Base-by-base conservation (phyloP, 352 stramenopile species). In the Globisporangium parvum region DNA sequence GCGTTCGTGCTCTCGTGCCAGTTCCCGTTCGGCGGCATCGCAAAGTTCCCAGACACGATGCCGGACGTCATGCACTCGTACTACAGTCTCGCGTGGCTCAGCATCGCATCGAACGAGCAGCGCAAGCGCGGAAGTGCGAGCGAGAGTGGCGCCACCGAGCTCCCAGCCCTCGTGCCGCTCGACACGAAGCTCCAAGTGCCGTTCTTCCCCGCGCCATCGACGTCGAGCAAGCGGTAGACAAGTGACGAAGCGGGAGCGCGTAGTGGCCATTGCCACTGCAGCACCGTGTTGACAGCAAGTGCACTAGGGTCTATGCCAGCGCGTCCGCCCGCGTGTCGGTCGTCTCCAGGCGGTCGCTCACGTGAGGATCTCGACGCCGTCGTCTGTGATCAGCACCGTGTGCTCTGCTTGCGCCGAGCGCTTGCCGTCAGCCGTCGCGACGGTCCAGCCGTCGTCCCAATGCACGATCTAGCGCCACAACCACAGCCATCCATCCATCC, bases 371-470 rank as follows among this genome's bases (percentile, higher is more conserved):
- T 98, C 93, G 3, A 96, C 88, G 41, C 96, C 96, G 52, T 97
- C 79, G 26, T 96, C 78, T 4, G 95, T 99, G 53, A 99, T 91
- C 14, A 99, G 70, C 17, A 99, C 77, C n/a, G 96, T 99, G 75
- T 99, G 96, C 65, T 99, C 96, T 55, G 98, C 98, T 66, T 99
- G 96, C 21, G 95, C 96, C n/a, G 88, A 95, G 42, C 93, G 73
- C 44, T 75, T 75, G 47, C 94, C 96, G 68, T 99, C 96, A 1
- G 75, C 75, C 18, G 96, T 99, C 15, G 91, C 94, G 6, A 97
- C 94, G 12, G 96, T 99, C 97, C 96, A 99, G 47, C 88, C 77
- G 70, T 99, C 97, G 55, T 91, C 75, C 96, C 95, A 99, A 53
- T 93, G 77, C 41, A 84, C 55, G 54, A 95, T 89, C 85, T 92